phyloP scores from a whole-genome alignment of 148 eudicot genomes.

The Chenopodium quinoa region DNA sequence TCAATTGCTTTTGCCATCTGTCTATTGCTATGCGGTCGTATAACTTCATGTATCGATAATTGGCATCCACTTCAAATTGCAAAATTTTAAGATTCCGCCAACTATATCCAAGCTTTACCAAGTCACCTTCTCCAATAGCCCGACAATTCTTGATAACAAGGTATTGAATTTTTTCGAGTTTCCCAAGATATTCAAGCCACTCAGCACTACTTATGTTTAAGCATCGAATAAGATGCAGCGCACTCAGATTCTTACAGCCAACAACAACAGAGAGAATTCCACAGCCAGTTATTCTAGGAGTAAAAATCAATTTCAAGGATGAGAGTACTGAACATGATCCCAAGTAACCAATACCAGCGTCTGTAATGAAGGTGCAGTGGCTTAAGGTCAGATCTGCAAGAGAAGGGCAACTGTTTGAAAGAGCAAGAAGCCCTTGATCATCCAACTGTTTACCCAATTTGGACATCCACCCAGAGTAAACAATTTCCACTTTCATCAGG shows the following conservation, averaged over 20 bases:
- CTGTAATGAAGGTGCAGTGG: constrained; percentile 82
- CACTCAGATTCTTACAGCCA: constrained; percentile 62
- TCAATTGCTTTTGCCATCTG: constrained; percentile 61
- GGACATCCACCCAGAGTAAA: constrained; percentile 91
- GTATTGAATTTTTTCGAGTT: constrained; percentile 56
- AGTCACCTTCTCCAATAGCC: constrained; percentile 85
- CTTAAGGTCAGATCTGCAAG: constrained; percentile 72
- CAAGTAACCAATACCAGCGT: constrained; percentile 64
- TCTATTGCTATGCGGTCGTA: constrained; percentile 72
- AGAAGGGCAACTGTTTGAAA: constrained; percentile 56
- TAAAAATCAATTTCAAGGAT: constrained; percentile 63
- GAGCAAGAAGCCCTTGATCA: constrained; percentile 61
- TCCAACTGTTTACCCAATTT: constrained; percentile 81
- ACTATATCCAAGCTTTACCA: constrained; percentile 63
- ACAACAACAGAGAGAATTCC: constrained; percentile 75
- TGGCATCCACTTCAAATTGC: constrained; percentile 77
- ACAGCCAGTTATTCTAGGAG: constrained; percentile 81
- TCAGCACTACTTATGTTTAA: constrained; percentile 61
- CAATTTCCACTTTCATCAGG: constrained; percentile 66
- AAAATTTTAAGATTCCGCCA: constrained; percentile 68
- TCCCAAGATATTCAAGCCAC: constrained; percentile 90
- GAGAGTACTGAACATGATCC: constrained; percentile 70
- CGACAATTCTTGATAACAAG: constrained; percentile 73
- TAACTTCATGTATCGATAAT: constrained; percentile 81
- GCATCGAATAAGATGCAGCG: constrained; percentile 70